phyloP scores from a whole-genome alignment of 768 basidiomycete species.

The Tulasnella calospora region DNA sequence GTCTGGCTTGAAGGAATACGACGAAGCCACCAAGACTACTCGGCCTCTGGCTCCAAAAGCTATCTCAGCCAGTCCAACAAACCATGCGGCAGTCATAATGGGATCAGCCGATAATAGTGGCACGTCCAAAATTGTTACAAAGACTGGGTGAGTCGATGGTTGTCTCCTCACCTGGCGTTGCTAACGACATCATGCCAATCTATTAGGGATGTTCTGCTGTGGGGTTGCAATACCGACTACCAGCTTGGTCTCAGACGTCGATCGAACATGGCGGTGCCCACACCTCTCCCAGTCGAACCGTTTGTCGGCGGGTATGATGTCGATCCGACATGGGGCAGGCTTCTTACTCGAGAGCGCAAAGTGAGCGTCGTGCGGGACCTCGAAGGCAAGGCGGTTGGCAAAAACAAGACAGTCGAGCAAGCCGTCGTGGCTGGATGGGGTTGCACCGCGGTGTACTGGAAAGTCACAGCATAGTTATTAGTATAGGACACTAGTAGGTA shows the following conservation, averaged over 20 bases:
- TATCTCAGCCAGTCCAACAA: constrained; percentile 55
- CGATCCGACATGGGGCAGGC: constrained; percentile 46
- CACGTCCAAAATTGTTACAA: constrained; percentile 45
- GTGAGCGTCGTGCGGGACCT: constrained; percentile 56
- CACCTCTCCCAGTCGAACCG: constrained; percentile 33
- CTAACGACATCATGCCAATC: not conserved
- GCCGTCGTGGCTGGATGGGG: constrained; percentile 56
- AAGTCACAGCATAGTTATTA: constrained; percentile 30
- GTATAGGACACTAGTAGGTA: not conserved
- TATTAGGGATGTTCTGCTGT: constrained; percentile 55
- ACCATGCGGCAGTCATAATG: constrained; percentile 70
- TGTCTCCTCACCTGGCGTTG: not conserved
- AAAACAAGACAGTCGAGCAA: constrained; percentile 60
- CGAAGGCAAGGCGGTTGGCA: constrained; percentile 56
- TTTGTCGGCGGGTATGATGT: constrained; percentile 22
- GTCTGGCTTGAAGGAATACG: constrained; percentile 85
- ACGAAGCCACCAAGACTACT: constrained; percentile 55
- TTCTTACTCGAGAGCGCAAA: constrained; percentile 50
- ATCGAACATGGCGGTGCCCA: constrained; percentile 53
- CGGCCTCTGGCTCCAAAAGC: constrained; percentile 59
- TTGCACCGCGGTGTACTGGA: constrained; percentile 69
- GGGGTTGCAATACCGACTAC: constrained; percentile 69
- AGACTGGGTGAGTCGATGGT: constrained; percentile 14
- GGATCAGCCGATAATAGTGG: constrained; percentile 42
- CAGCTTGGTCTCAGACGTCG: constrained; percentile 74